A percentile compares a stretch with the other conserved stretches of the same genome.
phyloP scores from a whole-genome alignment of 495 filamentous ascomycete genomes.

The Pseudoneurospora amorphoporcata region DNA sequence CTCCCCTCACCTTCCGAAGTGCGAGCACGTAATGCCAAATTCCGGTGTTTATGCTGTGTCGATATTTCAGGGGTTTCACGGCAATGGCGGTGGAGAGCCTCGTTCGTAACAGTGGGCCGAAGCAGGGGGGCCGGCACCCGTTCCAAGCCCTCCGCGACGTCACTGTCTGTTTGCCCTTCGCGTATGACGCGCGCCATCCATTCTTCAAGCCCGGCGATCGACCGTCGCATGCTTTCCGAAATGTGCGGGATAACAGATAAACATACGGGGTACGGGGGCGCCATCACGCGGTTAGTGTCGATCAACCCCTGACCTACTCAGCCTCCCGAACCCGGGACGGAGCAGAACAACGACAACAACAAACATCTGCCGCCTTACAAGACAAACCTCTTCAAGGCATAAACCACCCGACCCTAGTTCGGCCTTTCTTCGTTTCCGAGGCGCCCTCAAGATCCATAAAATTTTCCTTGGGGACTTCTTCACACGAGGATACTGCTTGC shows the following conservation, averaged over 20 bases:
- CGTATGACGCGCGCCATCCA: background rate
- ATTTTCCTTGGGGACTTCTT: background rate
- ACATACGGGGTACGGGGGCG: background rate
- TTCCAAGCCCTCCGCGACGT: background rate
- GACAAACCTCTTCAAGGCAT: background rate
- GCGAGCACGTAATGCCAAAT: background rate
- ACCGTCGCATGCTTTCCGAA: background rate
- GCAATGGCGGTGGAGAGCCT: conserved; percentile 11
- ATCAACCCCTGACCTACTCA: background rate
- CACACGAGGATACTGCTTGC: background rate
- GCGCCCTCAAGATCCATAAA: background rate
- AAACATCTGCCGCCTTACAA: background rate
- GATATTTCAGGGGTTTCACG: background rate
- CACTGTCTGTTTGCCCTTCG: background rate
- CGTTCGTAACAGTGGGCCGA: conserved; percentile 1
- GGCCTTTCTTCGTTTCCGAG: background rate
- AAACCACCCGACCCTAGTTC: background rate
- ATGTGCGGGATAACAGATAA: background rate
- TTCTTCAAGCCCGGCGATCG: background rate
- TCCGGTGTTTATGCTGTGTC: background rate
- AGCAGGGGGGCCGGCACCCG: background rate
- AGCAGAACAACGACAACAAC: background rate
- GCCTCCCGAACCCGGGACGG: background rate
- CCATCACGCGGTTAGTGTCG: background rate
- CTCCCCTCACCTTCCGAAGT: background rate